Evolutionary conservation across 2,329 filamentous ascomycete genomes (phyloP), one percentile per base, ranked within the genome.

Genomic region (Claviceps quebecensis): DNA sequence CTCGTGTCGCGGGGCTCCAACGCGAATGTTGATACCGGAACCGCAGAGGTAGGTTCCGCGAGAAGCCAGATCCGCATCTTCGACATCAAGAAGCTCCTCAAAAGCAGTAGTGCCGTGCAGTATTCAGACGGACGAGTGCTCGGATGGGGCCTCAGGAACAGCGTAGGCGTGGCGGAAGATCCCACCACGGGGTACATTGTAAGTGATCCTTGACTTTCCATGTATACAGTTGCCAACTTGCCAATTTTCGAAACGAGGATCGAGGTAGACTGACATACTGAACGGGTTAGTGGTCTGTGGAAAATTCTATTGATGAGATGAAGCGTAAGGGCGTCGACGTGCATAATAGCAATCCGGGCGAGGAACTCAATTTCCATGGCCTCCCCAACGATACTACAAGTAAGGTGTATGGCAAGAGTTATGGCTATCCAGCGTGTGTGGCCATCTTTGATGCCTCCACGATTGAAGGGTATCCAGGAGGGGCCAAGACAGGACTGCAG

Each of bases 301-400:
- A 86, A 62, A 86, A 86, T 64, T 79, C 75, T 16, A 77, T 77
- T 6, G 82, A 86, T 61, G 63, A 83, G 23, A 67, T 86, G 44
- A 61, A 66, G 34, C 72, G 82, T 26, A 59, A 68, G 23, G 75
- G 73, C 7, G 57, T 67, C 11, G 79, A 83, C 57, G 74, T 85
- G 45, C 80, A 84, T 58, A 67, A 78, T 56, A 69, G 82, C 56
- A 86, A 87, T 59, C 83, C 84, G 0, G 83, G 78, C 19, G 83
- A 87, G 61, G 81, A 87, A 63, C 65, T 87, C 63, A 87, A 87
- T 63, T 86, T 76, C 61, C 78, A 84, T 56, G 83, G 83, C 2
- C 73, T 72, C 48, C 69, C 85, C 38, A 59, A 56, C 52, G 56
- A 60, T 45, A 57, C 55, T 5, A 36, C 45, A 16, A 54, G 54